Percentiles rank a stretch among this genome's conserved stretches.
Evolutionary conservation across 768 basidiomycete species (phyloP).

Genomic region (Podaxis mareebaensis): DNA sequence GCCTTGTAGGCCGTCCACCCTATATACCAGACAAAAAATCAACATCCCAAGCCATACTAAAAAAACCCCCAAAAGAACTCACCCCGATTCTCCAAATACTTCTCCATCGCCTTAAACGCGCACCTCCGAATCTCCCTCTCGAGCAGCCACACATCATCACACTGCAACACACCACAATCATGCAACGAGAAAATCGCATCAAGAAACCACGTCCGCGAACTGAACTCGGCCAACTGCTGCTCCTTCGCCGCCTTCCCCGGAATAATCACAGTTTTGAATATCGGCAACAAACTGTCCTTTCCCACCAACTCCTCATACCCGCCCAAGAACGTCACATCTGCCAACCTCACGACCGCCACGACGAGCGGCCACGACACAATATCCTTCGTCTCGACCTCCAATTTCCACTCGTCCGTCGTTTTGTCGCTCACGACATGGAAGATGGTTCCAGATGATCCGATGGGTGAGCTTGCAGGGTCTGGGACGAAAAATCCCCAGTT

Average conservation of each 20-base stretch:
- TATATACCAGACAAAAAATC: conserved; percentile 6
- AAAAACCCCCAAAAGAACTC: conserved; percentile 2
- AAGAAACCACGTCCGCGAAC: conserved; percentile 49
- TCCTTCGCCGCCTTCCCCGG: conserved; percentile 29
- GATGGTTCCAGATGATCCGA: conserved; percentile 43
- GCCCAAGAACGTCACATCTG: conserved; percentile 42
- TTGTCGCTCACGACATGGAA: conserved; percentile 43
- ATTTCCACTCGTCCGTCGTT: conserved; percentile 36
- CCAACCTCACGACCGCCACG: conserved; percentile 45
- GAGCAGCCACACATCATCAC: conserved; percentile 48
- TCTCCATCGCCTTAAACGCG: conserved; percentile 51
- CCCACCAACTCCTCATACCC: conserved; percentile 44
- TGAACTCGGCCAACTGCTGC: conserved; percentile 34
- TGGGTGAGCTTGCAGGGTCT: conserved; percentile 37
- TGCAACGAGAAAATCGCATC: conserved; percentile 47
- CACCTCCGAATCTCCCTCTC: conserved; percentile 47
- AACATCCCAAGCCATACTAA: background rate
- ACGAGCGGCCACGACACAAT: conserved; percentile 40
- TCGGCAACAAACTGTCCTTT: conserved; percentile 39
- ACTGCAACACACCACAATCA: conserved; percentile 47
- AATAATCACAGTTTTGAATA: conserved; percentile 46
- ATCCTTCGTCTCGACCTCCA: conserved; percentile 37
- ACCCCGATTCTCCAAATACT: conserved; percentile 48
- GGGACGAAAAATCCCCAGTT: conserved; percentile 52
- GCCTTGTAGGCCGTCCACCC: conserved; percentile 25